A percentile compares a stretch with the other conserved stretches of the same genome.
phyloP scores from a whole-genome alignment of 2,329 filamentous ascomycete species.

The Ascochyta clinopodiicola region DNA sequence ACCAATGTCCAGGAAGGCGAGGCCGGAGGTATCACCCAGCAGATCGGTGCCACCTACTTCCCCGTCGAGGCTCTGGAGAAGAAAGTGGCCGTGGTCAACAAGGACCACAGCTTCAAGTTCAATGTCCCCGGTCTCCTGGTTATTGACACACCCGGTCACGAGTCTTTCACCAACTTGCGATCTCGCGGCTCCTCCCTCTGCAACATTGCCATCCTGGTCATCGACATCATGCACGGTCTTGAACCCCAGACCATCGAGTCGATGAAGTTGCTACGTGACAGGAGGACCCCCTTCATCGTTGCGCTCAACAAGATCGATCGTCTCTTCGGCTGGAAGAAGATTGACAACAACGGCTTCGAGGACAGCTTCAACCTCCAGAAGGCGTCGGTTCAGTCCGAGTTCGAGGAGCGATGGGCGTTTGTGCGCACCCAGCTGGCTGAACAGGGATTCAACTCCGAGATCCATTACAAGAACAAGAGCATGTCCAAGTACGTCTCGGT shows the following conservation, averaged over 20 bases:
- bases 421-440: conserved; percentile 95
- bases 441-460: conserved; percentile 96
- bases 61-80: conserved; percentile 89
- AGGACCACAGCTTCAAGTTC: conserved; percentile 88
- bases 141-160: conserved; percentile 99
- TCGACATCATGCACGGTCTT: conserved; percentile 99
- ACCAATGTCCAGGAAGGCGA: conserved; percentile 99
- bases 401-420: conserved; percentile 84
- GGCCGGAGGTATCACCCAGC: conserved; percentile 98
- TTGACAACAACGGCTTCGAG: conserved; percentile 97
- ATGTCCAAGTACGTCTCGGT: conserved; percentile 95
- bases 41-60: conserved; percentile 99
- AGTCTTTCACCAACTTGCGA: conserved; percentile 98
- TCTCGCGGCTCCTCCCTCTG: conserved; percentile 97
- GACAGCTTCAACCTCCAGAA: conserved; percentile 89
- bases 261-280: conserved; percentile 89
- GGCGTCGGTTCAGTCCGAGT: conserved; percentile 93
- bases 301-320: conserved; percentile 99
- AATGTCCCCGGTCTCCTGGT: conserved; percentile 96
- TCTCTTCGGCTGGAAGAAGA: conserved; percentile 98
- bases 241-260: conserved; percentile 98
- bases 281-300: conserved; percentile 97
- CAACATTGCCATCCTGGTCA: conserved; percentile 98
- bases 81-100: conserved; percentile 94
- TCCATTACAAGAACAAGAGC: conserved; percentile 97